These are phyloP conservation scores for Coniochaeta sp. DNA, from an alignment of 2,329 filamentous ascomycete species.

Conservation along the genomic window DNA sequence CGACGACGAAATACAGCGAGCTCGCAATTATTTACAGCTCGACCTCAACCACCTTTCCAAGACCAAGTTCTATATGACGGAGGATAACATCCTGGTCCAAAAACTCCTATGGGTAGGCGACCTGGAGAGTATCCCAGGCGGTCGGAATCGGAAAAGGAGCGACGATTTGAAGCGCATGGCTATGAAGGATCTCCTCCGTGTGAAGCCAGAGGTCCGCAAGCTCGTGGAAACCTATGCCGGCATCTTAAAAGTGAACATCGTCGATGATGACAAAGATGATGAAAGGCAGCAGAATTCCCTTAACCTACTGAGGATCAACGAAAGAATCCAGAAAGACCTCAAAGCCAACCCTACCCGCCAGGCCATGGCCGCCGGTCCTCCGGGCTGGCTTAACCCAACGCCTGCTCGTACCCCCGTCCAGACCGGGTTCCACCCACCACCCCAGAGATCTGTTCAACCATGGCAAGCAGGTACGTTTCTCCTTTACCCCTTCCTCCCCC, in stretches of 20 bases:
- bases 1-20: neutral
- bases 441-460: neutral
- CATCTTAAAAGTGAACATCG: neutral
- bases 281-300: neutral
- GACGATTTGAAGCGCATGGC: neutral
- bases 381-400: neutral
- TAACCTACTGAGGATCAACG: no score
- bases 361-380: neutral
- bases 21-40: neutral
- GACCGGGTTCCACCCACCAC: neutral
- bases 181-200: neutral
- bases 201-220: neutral
- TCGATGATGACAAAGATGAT: neutral
- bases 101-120: neutral
- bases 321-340: neutral
- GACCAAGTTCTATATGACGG: neutral
- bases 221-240: neutral
- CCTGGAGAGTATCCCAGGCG: neutral
- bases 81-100: neutral
- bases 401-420: neutral
- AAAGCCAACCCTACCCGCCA: neutral
- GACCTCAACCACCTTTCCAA: neutral
- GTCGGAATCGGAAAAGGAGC: neutral
- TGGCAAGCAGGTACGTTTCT: neutral
- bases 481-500: neutral